Percentiles rank a stretch among this genome's conserved stretches.
These are phyloP conservation scores for Chaetoceros tenuissimus DNA, from an alignment of 108 stramenopile species.

Conservation along the genomic window DNA sequence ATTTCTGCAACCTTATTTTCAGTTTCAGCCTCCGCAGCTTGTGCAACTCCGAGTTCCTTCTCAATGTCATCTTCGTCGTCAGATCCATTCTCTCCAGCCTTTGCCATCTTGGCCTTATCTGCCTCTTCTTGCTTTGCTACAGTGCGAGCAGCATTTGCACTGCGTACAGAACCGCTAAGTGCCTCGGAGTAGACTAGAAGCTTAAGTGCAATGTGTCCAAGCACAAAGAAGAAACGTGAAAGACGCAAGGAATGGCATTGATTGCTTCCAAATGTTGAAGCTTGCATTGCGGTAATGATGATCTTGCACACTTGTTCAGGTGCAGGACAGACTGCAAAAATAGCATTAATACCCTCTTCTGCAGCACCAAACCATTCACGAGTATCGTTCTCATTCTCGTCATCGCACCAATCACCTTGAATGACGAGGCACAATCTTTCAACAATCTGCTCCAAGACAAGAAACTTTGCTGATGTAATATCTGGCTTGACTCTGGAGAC, in stretches of 20 bases:
- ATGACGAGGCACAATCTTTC: constrained; percentile 67
- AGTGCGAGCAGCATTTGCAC: constrained; percentile 63
- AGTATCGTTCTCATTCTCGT: constrained; percentile 52
- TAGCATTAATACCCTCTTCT: constrained; percentile 74
- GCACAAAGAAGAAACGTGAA: constrained; percentile 90
- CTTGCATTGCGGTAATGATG: constrained; percentile 70
- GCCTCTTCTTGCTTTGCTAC: constrained; percentile 77
- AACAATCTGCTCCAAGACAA: constrained; percentile 68
- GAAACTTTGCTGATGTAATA: constrained; percentile 54
- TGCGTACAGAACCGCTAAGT: constrained; percentile 65
- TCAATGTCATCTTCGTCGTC: constrained; percentile 70
- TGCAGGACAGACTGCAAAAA: constrained; percentile 66
- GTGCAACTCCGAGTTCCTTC: constrained; percentile 78
- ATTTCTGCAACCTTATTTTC: constrained; percentile 77
- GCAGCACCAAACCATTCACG: constrained; percentile 84
- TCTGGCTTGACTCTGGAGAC: constrained; percentile 55
- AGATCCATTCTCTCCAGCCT: constrained; percentile 17
- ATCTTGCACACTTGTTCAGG: constrained; percentile 65
- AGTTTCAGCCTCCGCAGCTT: constrained; percentile 77
- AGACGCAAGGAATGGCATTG: constrained; percentile 60
- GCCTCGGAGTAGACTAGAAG: constrained; percentile 89
- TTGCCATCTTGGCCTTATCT: constrained; percentile 37
- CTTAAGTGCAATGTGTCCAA: constrained; percentile 91
- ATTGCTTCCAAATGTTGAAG: constrained; percentile 17
- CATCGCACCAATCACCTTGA: constrained; percentile 81